These are phyloP conservation scores for Leavenworthia alabamica DNA, from an alignment of 345 rosid species.

Conservation along the genomic window DNA sequence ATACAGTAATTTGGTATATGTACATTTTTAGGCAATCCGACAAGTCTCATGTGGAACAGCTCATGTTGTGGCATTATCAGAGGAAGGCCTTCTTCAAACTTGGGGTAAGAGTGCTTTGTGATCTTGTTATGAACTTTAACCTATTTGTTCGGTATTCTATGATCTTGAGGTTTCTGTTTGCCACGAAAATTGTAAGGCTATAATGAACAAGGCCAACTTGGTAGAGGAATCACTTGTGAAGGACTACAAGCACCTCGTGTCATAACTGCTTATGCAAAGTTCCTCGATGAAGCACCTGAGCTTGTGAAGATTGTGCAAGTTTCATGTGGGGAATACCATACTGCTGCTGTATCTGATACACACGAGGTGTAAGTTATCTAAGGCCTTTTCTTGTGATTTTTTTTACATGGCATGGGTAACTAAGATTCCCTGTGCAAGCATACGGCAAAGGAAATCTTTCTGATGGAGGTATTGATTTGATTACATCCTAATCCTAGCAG, in stretches of 20 bases:
- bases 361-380: constrained; percentile 96
- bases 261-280: constrained; percentile 70
- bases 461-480: constrained; percentile 37
- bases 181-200: constrained; percentile 44
- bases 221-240: constrained; percentile 94
- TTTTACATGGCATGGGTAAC: constrained; percentile 45
- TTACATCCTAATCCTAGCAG: constrained; percentile 42
- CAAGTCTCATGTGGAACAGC: constrained; percentile 94
- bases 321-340: constrained; percentile 96
- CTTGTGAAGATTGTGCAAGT: constrained; percentile 76
- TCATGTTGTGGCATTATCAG: constrained; percentile 90
- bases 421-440: constrained; percentile 40
- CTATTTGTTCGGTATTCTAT: not conserved
- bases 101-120: constrained; percentile 56
- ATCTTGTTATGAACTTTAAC: not conserved
- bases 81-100: constrained; percentile 78
- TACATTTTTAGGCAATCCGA: constrained; percentile 41
- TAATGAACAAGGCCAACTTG: constrained; percentile 94
- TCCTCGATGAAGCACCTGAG: constrained; percentile 95
- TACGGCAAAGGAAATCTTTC: constrained; percentile 39
- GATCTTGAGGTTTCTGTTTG: constrained; percentile 1
- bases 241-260: constrained; percentile 81
- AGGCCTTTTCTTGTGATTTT: constrained; percentile 38
- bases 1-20: not conserved
- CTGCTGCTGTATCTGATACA: constrained; percentile 79